Evolutionary conservation across 768 basidiomycete species (phyloP), one percentile per base, ranked within the genome.

Genomic region (Tulasnella sp.): DNA sequence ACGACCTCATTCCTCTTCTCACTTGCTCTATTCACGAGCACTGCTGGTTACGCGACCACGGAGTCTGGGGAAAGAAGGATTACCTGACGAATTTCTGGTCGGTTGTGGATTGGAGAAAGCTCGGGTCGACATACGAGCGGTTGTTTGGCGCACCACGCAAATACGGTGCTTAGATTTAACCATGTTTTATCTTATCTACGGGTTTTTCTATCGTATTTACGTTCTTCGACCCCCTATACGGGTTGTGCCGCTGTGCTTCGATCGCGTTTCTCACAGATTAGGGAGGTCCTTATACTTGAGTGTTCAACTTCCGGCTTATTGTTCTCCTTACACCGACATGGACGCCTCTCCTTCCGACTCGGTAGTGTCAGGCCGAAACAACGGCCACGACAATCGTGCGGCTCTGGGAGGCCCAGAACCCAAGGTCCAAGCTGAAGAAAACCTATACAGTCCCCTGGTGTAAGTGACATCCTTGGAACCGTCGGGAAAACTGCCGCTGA

Each of bases 11-110:
- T 82, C 95, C 95, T 29, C 83, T 96, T 76, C 90, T 94, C 83
- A 93, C 92, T 80, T 82, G 95, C 73, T 90, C 91, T 61, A 89
- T 93, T 5, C 89, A 95, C 81, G 94, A 95, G 83, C 95, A 94
- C 81, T 91, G 92, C 37, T 97, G 94, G 93, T 86, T 97, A 82
- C 86, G 87, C 72, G 91, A 92, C 51, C 95, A 92, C 80, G 95
- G 95, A 5, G 89, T 97, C 5, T 95, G 93, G 93, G 95, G 95
- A 35, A 93, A 94, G 84, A 94, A 96, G 83, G 88, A 88, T 81
- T 97, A 94, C 88, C 82, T 96, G 82, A 89, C 87, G 81, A 88
- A 91, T 82, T 95, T 96, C 85, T 97, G 94, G 94, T 86, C 86
- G 13, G 92, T 91, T 29, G 84, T 96, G 75, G 87, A 97, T 83